Conservation (phyloP, 139 green algal species). For the Chlorella vulgaris region DNA sequence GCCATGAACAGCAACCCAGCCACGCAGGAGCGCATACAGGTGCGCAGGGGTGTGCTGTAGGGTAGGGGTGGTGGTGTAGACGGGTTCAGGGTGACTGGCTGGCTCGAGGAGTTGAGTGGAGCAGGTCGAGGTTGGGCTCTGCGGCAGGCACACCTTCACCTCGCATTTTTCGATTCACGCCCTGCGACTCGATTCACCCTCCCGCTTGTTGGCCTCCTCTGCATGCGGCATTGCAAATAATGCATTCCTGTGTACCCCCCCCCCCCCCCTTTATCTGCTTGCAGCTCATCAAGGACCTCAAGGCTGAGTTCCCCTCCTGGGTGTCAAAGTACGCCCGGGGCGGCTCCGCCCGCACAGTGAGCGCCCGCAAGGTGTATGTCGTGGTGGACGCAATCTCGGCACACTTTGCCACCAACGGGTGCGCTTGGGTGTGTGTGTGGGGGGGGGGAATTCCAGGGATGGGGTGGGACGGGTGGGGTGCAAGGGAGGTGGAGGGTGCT, state of each 20-base stretch:
- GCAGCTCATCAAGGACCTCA: slow-evolving; percentile 49
- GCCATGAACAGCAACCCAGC: background rate
- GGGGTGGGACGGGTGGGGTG: no score
- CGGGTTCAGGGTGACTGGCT: no score
- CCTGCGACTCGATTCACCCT: no score
- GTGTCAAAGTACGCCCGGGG: slow-evolving; percentile 60
- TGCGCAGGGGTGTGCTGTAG: background rate
- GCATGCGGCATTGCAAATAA: no score
- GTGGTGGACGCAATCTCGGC: slow-evolving; percentile 60
- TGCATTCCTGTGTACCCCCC: background rate
- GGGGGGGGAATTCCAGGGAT: no score
- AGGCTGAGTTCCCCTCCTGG: slow-evolving; percentile 50
- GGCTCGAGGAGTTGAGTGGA: no score
- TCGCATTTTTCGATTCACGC: no score
- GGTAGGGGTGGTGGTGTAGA: background rate
- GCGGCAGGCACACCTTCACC: background rate
- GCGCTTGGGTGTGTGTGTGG: background rate
- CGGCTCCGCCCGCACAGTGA: slow-evolving; percentile 52
- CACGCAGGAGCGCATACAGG: background rate
- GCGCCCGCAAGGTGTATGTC: slow-evolving; percentile 62
- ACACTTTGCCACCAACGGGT: slow-evolving; percentile 36
- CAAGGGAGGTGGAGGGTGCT: background rate
- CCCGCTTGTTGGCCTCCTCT: no score
- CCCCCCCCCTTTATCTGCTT: background rate
- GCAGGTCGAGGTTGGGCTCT: no score